Percentiles rank a stretch among this genome's conserved stretches.
Evolutionary conservation across 106 monocot species (phyloP).

Genomic region (Dendrobium catenatum): DNA sequence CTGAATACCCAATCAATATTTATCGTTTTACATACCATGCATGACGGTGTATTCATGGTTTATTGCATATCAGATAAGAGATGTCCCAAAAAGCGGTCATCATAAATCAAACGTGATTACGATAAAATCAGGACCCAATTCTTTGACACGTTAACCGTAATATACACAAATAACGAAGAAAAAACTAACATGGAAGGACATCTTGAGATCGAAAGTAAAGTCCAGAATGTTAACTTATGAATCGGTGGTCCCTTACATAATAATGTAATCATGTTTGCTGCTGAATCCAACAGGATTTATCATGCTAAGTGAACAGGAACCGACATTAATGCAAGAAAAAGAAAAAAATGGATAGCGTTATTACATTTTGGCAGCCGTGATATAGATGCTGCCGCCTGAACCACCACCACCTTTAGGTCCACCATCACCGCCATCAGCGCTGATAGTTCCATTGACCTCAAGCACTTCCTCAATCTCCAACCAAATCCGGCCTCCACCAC

Average conservation of each 20-base stretch:
- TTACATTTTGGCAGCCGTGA: slow-evolving; percentile 71
- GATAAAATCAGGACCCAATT: background rate
- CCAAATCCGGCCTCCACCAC: slow-evolving; percentile 71
- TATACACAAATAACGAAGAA: background rate
- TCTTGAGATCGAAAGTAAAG: background rate
- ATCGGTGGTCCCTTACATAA: background rate
- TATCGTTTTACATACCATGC: background rate
- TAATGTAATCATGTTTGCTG: background rate
- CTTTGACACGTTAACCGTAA: background rate
- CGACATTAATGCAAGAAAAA: background rate
- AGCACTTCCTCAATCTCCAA: slow-evolving; percentile 42
- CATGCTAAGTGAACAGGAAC: background rate
- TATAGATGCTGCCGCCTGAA: slow-evolving; percentile 86
- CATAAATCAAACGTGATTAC: background rate
- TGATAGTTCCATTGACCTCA: slow-evolving; percentile 44
- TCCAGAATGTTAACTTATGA: background rate
- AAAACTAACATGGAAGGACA: background rate
- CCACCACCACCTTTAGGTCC: slow-evolving; percentile 71
- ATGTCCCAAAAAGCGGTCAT: background rate
- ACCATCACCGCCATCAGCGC: slow-evolving; percentile 73
- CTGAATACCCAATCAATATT: background rate
- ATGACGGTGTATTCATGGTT: background rate
- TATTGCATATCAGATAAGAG: background rate
- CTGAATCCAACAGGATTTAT: background rate
- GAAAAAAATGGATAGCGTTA: background rate